Percentiles rank a stretch among this genome's conserved stretches.
phyloP scores from a whole-genome alignment of 441 rosid genomes.

The Rhodomyrtus psidioides region DNA sequence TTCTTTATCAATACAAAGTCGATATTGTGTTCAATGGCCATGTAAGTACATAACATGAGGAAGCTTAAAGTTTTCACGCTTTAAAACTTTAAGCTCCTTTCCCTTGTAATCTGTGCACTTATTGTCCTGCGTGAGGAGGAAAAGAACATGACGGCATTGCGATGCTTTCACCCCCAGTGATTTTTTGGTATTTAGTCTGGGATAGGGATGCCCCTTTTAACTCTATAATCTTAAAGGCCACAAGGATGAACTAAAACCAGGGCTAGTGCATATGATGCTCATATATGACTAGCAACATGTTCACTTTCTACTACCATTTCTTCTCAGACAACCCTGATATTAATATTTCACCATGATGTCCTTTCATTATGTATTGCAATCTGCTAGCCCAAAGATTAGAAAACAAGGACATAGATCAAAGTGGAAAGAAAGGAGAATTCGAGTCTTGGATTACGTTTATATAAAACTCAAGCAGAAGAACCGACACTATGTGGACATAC shows the following conservation, averaged over 20 bases:
- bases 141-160: not conserved
- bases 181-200: not conserved
- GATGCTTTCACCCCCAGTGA: not conserved
- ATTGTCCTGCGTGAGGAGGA: not conserved
- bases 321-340: not conserved
- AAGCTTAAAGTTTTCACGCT: not conserved
- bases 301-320: not conserved
- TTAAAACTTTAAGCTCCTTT: not conserved
- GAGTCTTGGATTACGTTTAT: not conserved
- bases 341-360: not conserved
- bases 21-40: slow-evolving; percentile 55
- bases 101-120: not conserved
- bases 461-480: not conserved
- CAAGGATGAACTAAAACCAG: not conserved
- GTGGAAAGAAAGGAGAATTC: not conserved
- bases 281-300: not conserved
- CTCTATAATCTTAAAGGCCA: not conserved
- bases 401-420: not conserved
- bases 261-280: not conserved
- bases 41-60: slow-evolving; percentile 17
- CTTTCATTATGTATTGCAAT: not conserved
- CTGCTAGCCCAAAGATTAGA: not conserved
- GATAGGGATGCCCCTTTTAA: not conserved
- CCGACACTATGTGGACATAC: not conserved
- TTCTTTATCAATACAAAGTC: slow-evolving; percentile 37